Evolutionary conservation across 306 rosid species (phyloP).

Genomic region (Pyrus pyrifolia): DNA sequence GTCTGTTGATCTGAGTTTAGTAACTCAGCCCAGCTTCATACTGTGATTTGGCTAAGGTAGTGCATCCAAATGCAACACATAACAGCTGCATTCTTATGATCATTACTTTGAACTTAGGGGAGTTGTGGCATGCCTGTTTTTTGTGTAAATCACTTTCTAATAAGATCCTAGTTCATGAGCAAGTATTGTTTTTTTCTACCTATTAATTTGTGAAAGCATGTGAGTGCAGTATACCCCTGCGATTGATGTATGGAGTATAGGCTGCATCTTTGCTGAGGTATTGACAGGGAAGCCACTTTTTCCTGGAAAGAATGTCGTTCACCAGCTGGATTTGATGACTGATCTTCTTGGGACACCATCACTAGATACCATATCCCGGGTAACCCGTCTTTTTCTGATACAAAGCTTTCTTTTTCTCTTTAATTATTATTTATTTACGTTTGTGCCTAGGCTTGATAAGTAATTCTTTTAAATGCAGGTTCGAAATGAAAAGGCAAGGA

Average conservation of each 20-base stretch:
- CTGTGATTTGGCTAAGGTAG: not conserved
- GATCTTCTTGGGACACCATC: slow-evolving; percentile 94
- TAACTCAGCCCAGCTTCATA: not conserved
- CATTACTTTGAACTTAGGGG: not conserved
- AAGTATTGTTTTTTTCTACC: not conserved
- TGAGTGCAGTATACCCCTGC: slow-evolving; percentile 90
- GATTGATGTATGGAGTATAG: slow-evolving; percentile 95
- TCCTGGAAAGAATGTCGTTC: slow-evolving; percentile 96
- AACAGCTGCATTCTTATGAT: not conserved
- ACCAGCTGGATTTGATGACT: slow-evolving; percentile 93
- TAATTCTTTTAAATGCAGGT: slow-evolving; percentile 43
- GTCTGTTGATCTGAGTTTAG: slow-evolving; percentile 15
- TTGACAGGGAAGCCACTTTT: slow-evolving; percentile 88
- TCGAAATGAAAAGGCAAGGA: slow-evolving; percentile 90
- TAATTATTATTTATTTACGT: not conserved
- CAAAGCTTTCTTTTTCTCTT: slow-evolving; percentile 1
- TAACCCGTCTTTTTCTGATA: slow-evolving; percentile 14
- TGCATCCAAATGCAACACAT: not conserved
- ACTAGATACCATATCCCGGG: slow-evolving; percentile 80
- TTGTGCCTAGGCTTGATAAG: not conserved
- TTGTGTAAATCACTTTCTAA: not conserved
- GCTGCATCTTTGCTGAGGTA: slow-evolving; percentile 94
- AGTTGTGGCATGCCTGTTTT: not conserved
- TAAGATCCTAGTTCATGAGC: not conserved
- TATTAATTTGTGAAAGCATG: not conserved